Conservation (phyloP, 2,329 filamentous ascomycete species). For the Apiospora malaysiana region DNA sequence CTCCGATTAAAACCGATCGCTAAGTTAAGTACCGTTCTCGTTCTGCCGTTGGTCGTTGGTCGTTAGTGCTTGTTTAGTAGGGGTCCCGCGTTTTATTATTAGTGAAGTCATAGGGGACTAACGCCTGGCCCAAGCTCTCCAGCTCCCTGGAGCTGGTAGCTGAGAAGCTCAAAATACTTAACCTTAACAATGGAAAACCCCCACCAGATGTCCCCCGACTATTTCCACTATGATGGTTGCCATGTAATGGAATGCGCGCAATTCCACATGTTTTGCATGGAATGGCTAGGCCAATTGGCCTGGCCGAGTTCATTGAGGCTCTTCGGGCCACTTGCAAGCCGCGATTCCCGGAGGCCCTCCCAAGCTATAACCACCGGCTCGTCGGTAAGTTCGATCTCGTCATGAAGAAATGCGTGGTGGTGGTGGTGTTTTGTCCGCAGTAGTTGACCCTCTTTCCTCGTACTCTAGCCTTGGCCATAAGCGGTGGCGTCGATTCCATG, state of each 20-base stretch:
- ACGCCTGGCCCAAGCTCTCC: slow-evolving; percentile 3
- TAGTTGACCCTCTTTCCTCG: neutral
- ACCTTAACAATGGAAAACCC: neutral
- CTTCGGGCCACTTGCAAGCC: slow-evolving; percentile 55
- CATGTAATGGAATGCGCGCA: slow-evolving; percentile 41
- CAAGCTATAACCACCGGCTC: slow-evolving; percentile 41
- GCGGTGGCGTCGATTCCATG: slow-evolving; percentile 98
- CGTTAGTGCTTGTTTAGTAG: neutral
- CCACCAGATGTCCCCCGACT: neutral
- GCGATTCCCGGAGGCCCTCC: slow-evolving; percentile 49
- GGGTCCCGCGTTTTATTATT: neutral
- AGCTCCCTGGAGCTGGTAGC: neutral
- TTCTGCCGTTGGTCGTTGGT: no score
- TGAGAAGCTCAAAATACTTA: neutral
- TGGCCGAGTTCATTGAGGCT: slow-evolving; percentile 53
- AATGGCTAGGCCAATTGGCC: slow-evolving; percentile 45
- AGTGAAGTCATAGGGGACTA: slow-evolving; percentile 12
- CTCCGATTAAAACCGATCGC: slow-evolving; percentile 2
- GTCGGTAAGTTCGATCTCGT: slow-evolving; percentile 46
- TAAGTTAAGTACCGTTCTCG: no score
- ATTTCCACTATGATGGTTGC: neutral
- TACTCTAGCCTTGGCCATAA: slow-evolving; percentile 74
- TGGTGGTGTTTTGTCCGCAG: neutral
- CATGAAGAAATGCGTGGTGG: neutral
- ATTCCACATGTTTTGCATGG: slow-evolving; percentile 46